Conservation (phyloP, 2,329 filamentous ascomycete species). For the Phialocephala subalpina region DNA sequence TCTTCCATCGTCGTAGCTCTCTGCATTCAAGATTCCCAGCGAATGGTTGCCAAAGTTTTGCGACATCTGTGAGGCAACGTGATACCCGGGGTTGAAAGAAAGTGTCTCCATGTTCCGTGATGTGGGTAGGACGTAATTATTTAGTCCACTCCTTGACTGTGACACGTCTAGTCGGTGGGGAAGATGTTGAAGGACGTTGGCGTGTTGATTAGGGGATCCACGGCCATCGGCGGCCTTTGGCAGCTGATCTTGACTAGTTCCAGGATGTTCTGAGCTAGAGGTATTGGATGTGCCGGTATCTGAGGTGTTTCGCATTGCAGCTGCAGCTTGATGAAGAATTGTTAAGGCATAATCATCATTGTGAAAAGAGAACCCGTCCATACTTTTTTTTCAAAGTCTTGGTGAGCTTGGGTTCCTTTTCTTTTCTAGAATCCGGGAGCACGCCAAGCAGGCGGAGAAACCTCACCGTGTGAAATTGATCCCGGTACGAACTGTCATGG, state of each 20-base stretch:
- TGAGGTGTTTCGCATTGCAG: constrained; percentile 25
- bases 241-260: constrained; percentile 11
- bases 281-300: constrained; percentile 10
- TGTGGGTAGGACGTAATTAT: constrained; percentile 6
- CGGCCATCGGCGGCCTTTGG: background rate
- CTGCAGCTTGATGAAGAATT: constrained; percentile 40
- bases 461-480: constrained; percentile 9
- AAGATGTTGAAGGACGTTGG: constrained; percentile 6
- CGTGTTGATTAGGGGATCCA: constrained; percentile 1
- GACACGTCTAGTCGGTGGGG: background rate
- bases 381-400: constrained; percentile 18
- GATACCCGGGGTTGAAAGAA: constrained; percentile 28
- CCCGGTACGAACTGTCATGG: background rate
- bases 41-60: constrained; percentile 26
- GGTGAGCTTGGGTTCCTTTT: constrained; percentile 15
- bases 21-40: constrained; percentile 54
- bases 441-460: constrained; percentile 6
- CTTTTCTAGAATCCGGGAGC: constrained; percentile 21
- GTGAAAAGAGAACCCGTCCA: constrained; percentile 34
- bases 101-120: constrained; percentile 36
- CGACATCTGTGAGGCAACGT: constrained; percentile 28
- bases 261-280: constrained; percentile 2
- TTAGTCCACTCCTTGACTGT: background rate
- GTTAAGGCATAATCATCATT: constrained; percentile 39
- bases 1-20: constrained; percentile 52